Conservation (phyloP, 176 grass and related monocot genomes). For the Pharus latifolius region DNA sequence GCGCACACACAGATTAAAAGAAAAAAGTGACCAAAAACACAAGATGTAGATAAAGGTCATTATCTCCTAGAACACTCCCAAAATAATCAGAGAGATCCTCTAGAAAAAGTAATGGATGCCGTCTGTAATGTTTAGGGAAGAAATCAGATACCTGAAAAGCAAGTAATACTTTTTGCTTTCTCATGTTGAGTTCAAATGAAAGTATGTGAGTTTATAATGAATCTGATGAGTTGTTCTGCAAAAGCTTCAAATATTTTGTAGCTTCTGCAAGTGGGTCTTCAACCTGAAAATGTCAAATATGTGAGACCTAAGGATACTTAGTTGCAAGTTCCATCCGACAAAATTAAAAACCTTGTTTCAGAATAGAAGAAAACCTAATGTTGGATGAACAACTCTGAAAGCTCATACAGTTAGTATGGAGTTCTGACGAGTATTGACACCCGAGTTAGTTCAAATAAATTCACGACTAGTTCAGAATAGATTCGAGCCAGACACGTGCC, state of each 20-base stretch:
- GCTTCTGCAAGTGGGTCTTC: conserved; percentile 86
- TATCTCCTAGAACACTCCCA: too few species aligned
- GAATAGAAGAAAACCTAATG: neutral
- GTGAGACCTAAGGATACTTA: neutral
- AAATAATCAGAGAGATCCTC: too few species aligned
- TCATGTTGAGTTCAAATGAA: conserved; percentile 97
- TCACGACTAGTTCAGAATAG: too few species aligned
- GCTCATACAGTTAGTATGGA: neutral
- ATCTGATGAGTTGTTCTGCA: conserved; percentile 80
- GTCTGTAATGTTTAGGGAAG: neutral
- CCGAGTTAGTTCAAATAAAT: too few species aligned
- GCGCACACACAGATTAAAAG: too few species aligned
- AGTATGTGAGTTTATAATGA: conserved; percentile 84
- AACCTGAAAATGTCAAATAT: conserved; percentile 42
- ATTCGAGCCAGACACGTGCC: too few species aligned
- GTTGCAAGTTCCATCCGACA: neutral
- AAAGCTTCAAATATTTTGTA: conserved; percentile 85
- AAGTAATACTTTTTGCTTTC: conserved; percentile 87
- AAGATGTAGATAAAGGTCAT: too few species aligned
- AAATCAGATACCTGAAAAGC: conserved; percentile 80
- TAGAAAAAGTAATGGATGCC: neutral
- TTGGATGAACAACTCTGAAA: neutral
- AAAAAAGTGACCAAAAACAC: too few species aligned
- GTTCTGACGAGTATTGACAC: neutral
- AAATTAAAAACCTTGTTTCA: neutral